phyloP scores from a whole-genome alignment of 129 eudicot genomes.

The Rutidosis leptorrhynchoides region DNA sequence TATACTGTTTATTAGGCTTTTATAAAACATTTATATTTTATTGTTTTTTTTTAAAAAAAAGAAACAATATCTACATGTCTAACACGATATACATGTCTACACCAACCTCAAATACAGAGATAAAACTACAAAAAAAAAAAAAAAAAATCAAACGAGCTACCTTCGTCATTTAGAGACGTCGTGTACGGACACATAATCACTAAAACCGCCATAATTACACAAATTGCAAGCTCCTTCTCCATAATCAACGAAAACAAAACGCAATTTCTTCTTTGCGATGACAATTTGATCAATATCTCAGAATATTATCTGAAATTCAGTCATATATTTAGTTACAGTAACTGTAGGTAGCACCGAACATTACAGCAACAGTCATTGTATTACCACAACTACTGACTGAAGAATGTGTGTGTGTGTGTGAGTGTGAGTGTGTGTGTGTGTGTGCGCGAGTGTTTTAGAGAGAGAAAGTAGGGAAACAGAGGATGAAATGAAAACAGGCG shows the following conservation, averaged over 20 bases:
- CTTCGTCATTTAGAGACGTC: slow-evolving; percentile 50
- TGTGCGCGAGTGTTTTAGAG: neutral
- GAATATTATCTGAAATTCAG: slow-evolving; percentile 6
- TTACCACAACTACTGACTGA: slow-evolving; percentile 7
- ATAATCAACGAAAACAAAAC: neutral
- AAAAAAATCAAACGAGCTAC: slow-evolving; percentile 12
- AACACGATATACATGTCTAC: no score
- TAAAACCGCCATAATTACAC: slow-evolving; percentile 27
- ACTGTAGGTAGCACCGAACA: neutral
- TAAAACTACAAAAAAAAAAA: neutral
- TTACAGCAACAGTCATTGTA: neutral
- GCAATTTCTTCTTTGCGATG: neutral
- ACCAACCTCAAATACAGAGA: neutral
- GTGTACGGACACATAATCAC: slow-evolving; percentile 33
- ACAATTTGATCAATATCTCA: no score
- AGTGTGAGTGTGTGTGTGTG: neutral
- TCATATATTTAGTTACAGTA: neutral
- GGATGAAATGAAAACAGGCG: slow-evolving; percentile 62
- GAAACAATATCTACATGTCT: neutral
- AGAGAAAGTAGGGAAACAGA: neutral
- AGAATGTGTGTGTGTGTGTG: slow-evolving; percentile 13
- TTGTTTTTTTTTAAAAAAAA: no score
- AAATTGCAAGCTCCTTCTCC: slow-evolving; percentile 12
- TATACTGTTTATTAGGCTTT: no score
- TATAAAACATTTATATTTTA: no score